phyloP scores from a whole-genome alignment of 768 basidiomycete species.

The Trametes maxima region DNA sequence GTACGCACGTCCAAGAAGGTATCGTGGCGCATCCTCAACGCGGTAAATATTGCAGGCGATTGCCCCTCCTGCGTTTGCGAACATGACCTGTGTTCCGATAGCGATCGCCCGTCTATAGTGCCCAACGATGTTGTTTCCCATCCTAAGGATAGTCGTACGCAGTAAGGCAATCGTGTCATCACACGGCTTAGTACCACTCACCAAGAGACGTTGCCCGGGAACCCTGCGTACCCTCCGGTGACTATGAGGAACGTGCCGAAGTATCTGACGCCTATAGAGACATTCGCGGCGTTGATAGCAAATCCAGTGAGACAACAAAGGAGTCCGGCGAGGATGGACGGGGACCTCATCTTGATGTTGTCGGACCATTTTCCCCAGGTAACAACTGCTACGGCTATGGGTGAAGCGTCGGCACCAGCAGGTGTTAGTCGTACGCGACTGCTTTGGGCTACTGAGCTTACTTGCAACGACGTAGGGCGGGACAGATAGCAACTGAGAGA shows the following conservation, averaged over 20 bases:
- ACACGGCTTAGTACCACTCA: neutral
- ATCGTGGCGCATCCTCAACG: constrained; percentile 59
- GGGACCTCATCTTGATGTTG: constrained; percentile 52
- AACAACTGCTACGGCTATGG: constrained; percentile 53
- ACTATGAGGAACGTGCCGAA: constrained; percentile 75
- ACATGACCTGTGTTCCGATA: constrained; percentile 67
- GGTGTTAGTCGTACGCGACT: neutral
- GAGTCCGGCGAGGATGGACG: constrained; percentile 58
- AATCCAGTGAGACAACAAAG: constrained; percentile 59
- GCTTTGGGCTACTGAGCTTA: constrained; percentile 33
- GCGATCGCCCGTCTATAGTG: constrained; percentile 72
- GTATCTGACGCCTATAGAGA: constrained; percentile 59
- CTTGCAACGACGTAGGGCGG: constrained; percentile 68
- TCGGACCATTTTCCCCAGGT: constrained; percentile 62
- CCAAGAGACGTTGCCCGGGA: constrained; percentile 70
- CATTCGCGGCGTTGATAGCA: constrained; percentile 61
- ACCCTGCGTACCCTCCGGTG: constrained; percentile 58
- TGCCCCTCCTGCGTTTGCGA: constrained; percentile 67
- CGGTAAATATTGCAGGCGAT: constrained; percentile 68
- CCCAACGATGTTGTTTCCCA: constrained; percentile 65
- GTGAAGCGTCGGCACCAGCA: neutral
- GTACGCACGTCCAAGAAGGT: constrained; percentile 63
- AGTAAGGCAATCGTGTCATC: neutral
- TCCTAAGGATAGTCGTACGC: constrained; percentile 12
- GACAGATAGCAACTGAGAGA: constrained; percentile 66